These are phyloP conservation scores for Madurella mycetomatis DNA, from an alignment of 2,329 filamentous ascomycete genomes.

Conservation along the genomic window DNA sequence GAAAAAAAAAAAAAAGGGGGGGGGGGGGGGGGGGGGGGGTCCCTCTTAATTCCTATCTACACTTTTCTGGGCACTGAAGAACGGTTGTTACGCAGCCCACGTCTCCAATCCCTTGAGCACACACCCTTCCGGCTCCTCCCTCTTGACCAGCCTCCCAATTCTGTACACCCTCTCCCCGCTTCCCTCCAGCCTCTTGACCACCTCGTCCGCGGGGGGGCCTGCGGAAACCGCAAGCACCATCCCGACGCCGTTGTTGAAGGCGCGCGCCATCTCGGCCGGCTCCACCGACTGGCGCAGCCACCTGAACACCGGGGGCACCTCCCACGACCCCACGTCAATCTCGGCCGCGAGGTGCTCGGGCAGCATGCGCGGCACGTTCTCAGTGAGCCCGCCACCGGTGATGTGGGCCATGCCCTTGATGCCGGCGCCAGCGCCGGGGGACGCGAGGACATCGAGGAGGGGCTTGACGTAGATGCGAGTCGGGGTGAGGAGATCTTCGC, in stretches of 20 bases:
- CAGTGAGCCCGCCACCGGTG: conserved; percentile 85
- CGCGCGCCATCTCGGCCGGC: conserved; percentile 76
- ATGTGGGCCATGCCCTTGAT: conserved; percentile 96
- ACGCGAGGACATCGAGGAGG: conserved; percentile 58
- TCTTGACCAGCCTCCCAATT: conserved; percentile 66
- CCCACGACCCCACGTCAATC: conserved; percentile 73
- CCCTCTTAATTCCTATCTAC: background rate
- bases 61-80: background rate
- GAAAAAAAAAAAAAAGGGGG: too few species aligned
- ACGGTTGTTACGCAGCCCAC: conserved; percentile 29
- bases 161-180: conserved; percentile 72
- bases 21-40: too few species aligned
- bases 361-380: conserved; percentile 94
- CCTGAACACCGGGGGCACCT: conserved; percentile 71
- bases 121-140: conserved; percentile 54
- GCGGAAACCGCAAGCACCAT: conserved; percentile 80
- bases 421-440: conserved; percentile 50
- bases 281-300: conserved; percentile 77
- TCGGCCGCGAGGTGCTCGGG: conserved; percentile 72
- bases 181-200: conserved; percentile 55
- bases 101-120: conserved; percentile 54
- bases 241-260: conserved; percentile 91
- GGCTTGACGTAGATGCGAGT: conserved; percentile 91
- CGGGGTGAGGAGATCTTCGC: conserved; percentile 76
- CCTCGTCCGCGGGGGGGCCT: conserved; percentile 56